Evolutionary conservation across 2,329 filamentous ascomycete species (phyloP).

Genomic region (Taxawa tesnikishii): DNA sequence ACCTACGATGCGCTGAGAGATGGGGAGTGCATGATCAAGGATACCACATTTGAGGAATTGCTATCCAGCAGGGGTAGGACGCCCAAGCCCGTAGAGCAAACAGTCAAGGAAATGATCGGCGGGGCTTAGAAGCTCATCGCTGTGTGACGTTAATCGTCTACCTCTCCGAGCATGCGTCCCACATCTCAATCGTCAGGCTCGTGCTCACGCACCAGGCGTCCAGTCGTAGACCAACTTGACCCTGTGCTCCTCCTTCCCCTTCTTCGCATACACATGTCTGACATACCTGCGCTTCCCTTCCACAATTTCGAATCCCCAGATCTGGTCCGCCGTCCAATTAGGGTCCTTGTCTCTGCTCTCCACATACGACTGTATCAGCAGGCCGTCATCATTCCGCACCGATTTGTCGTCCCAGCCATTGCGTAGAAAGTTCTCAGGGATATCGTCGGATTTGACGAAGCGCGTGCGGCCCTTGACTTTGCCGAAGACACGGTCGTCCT

Average conservation of each 20-base stretch:
- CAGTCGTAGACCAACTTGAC: conserved; percentile 32
- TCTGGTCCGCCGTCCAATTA: conserved; percentile 43
- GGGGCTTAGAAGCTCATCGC: not conserved
- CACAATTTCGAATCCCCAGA: conserved; percentile 35
- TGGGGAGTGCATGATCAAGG: conserved; percentile 29
- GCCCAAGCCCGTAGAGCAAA: conserved; percentile 26
- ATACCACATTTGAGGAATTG: conserved; percentile 26
- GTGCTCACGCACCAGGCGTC: conserved; percentile 7
- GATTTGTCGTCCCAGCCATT: conserved; percentile 47
- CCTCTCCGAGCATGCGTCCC: not conserved
- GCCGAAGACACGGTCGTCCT: conserved; percentile 73
- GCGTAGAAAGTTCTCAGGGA: conserved; percentile 38
- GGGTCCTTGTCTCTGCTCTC: conserved; percentile 24
- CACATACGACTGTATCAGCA: conserved; percentile 37
- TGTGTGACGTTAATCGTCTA: not conserved
- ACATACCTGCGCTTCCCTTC: conserved; percentile 21
- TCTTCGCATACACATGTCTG: conserved; percentile 26
- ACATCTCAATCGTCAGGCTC: conserved; percentile 2
- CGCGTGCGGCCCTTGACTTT: conserved; percentile 46
- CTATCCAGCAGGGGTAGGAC: conserved; percentile 20
- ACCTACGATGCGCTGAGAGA: conserved; percentile 31
- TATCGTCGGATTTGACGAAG: conserved; percentile 24
- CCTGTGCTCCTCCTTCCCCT: conserved; percentile 25
- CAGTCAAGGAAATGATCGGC: conserved; percentile 27
- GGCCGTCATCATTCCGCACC: conserved; percentile 28